These are phyloP conservation scores for Rhizopogon salebrosus DNA, from an alignment of 768 basidiomycete genomes.

Conservation along the genomic window DNA sequence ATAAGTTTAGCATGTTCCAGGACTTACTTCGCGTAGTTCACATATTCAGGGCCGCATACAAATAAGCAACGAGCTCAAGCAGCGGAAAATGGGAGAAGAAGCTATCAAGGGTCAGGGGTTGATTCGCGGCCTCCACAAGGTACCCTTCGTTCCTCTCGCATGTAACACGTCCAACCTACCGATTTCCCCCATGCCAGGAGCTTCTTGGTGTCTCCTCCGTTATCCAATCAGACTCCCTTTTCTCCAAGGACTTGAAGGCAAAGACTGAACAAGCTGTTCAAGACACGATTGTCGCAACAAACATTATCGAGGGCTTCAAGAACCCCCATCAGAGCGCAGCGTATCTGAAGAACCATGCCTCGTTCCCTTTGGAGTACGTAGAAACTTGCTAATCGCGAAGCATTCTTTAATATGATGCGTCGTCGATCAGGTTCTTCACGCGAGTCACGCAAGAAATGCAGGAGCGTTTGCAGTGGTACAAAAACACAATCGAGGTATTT, in stretches of 20 bases:
- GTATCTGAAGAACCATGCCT: conserved; percentile 72
- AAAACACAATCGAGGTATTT: conserved; percentile 73
- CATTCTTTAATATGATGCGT: background rate
- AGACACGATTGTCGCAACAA: conserved; percentile 73
- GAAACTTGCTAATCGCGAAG: background rate
- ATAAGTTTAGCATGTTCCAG: background rate
- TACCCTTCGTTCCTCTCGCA: conserved; percentile 17
- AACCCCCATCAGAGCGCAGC: conserved; percentile 67
- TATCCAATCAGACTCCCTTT: conserved; percentile 60
- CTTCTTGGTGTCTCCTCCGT: conserved; percentile 55
- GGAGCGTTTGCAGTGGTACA: conserved; percentile 72
- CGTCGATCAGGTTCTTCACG: conserved; percentile 54
- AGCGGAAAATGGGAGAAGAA: conserved; percentile 71
- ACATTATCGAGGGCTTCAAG: conserved; percentile 73
- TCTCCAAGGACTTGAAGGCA: conserved; percentile 63
- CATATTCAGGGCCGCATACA: conserved; percentile 76
- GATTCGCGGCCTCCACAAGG: conserved; percentile 65
- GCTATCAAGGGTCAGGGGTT: conserved; percentile 68
- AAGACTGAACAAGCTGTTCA: conserved; percentile 77
- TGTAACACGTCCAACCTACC: background rate
- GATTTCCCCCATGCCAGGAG: conserved; percentile 41
- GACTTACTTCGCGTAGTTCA: conserved; percentile 34
- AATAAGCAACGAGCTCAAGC: conserved; percentile 74
- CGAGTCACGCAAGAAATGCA: conserved; percentile 69
- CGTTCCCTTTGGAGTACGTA: conserved; percentile 76